Percentiles rank a stretch among this genome's conserved stretches.
These are phyloP conservation scores for Hypoxylon sp. DNA, from an alignment of 2,329 filamentous ascomycete species.

Conservation along the genomic window DNA sequence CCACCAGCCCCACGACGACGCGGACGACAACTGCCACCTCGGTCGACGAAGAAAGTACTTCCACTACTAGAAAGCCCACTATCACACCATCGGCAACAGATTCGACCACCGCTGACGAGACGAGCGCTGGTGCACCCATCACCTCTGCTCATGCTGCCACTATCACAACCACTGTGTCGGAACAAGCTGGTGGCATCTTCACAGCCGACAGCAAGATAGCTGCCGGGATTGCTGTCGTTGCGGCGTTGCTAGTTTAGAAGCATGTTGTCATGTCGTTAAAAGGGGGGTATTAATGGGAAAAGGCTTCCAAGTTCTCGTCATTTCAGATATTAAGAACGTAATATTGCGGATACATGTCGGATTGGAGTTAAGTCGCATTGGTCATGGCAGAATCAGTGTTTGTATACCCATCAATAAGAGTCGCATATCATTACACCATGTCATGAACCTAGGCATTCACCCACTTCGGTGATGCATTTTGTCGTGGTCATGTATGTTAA, in stretches of 20 bases:
- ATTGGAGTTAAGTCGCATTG: background rate
- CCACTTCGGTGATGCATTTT: background rate
- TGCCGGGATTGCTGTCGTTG: constrained; percentile 38
- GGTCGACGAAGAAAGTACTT: constrained; percentile 12
- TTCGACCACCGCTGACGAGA: background rate
- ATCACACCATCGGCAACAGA: constrained; percentile 14
- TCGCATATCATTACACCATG: background rate
- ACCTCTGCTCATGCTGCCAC: constrained; percentile 25
- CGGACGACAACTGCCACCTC: constrained; percentile 22
- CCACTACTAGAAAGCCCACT: constrained; percentile 15
- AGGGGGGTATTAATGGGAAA: background rate
- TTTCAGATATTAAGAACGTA: constrained; percentile 13
- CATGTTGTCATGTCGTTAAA: background rate
- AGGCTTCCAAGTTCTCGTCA: constrained; percentile 15
- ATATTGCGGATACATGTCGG: constrained; percentile 9
- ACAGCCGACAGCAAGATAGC: constrained; percentile 34
- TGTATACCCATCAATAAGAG: constrained; percentile 29
- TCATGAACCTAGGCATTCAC: background rate
- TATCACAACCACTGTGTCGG: constrained; percentile 26
- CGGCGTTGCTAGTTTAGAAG: constrained; percentile 38
- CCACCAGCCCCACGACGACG: constrained; percentile 28
- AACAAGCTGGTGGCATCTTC: constrained; percentile 36
- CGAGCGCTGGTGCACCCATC: background rate
- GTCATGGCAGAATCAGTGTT: constrained; percentile 8
- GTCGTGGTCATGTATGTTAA: background rate